Conservation (phyloP, 140 eudicot species). For the Bidens hawaiensis region DNA sequence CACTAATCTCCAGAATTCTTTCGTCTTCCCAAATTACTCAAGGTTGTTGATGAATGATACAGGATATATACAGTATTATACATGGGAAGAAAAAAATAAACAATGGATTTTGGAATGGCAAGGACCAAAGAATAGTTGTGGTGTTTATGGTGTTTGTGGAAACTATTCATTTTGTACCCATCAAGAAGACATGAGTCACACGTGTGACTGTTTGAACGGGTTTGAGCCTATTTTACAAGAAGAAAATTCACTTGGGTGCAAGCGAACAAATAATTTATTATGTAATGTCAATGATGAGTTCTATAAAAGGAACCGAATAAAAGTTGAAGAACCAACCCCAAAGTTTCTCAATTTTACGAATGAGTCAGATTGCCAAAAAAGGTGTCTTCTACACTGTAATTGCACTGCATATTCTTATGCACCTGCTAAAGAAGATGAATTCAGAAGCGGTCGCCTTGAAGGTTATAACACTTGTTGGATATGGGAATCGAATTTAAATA, state of each 20-base stretch:
- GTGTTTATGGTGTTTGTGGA: slow-evolving; percentile 29
- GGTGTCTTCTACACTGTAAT: slow-evolving; percentile 9
- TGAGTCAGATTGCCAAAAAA: slow-evolving; percentile 14
- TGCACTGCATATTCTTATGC: slow-evolving; percentile 30
- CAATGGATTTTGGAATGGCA: slow-evolving; percentile 33
- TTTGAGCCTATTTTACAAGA: not conserved
- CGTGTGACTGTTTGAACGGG: slow-evolving; percentile 27
- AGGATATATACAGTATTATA: slow-evolving; percentile 15
- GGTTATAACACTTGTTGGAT: slow-evolving; percentile 21
- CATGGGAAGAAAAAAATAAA: not conserved
- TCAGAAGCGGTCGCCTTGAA: not conserved
- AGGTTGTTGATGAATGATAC: slow-evolving; percentile 17
- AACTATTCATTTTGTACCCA: slow-evolving; percentile 17
- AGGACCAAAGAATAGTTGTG: slow-evolving; percentile 34
- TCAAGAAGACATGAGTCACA: not conserved
- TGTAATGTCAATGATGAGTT: not conserved
- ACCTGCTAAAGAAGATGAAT: not conserved
- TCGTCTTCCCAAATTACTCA: not conserved
- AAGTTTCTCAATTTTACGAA: not conserved
- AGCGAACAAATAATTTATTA: not conserved
- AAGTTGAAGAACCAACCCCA: not conserved
- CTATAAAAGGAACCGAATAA: not conserved
- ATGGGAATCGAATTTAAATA: slow-evolving; percentile 22
- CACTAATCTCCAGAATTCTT: not conserved
- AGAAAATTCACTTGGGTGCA: slow-evolving; percentile 26